Evolutionary conservation across 371 early-diverging fungal species (phyloP).

Genomic region (Rhizopus arrhizus): DNA sequence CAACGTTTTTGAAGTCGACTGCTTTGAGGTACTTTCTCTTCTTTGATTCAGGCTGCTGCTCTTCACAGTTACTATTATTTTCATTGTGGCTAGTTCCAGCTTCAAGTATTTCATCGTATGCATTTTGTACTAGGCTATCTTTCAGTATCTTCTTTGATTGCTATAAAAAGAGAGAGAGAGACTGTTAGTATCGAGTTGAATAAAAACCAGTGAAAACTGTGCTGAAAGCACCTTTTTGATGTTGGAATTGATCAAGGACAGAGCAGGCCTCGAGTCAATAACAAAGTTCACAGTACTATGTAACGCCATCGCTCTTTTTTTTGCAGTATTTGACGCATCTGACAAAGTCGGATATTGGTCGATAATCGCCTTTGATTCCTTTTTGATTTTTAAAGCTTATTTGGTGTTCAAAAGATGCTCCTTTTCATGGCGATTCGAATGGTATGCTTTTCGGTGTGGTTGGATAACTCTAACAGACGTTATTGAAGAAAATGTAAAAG

Average conservation of each 20-base stretch:
- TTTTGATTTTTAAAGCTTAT: too few relatives aligned
- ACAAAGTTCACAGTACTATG: slow-evolving; percentile 12
- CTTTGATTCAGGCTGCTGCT: slow-evolving; percentile 21
- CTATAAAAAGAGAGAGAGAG: slow-evolving; percentile 15
- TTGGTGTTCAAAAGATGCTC: too few relatives aligned
- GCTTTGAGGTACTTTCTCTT: slow-evolving; percentile 20
- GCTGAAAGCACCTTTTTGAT: slow-evolving; percentile 14
- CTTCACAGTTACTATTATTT: slow-evolving; percentile 18
- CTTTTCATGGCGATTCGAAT: too few relatives aligned
- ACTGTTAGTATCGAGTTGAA: slow-evolving; percentile 12
- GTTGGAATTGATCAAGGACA: slow-evolving; percentile 17
- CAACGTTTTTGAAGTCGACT: slow-evolving; percentile 14
- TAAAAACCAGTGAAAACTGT: slow-evolving; percentile 12
- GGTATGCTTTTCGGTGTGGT: too few relatives aligned
- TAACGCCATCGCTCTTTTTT: slow-evolving; percentile 15
- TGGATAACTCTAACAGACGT: too few relatives aligned
- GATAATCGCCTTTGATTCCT: too few relatives aligned
- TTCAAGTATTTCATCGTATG: slow-evolving; percentile 19
- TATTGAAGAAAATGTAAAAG: too few relatives aligned
- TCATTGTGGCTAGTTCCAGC: slow-evolving; percentile 21
- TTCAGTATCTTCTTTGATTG: slow-evolving; percentile 15
- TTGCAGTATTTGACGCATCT: slow-evolving; percentile 17
- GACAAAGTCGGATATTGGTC: too few relatives aligned
- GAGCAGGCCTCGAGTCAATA: slow-evolving; percentile 22
- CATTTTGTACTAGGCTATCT: slow-evolving; percentile 20